These are phyloP conservation scores for Zizania latifolia DNA, from an alignment of 176 grass and related monocot species.

Conservation along the genomic window DNA sequence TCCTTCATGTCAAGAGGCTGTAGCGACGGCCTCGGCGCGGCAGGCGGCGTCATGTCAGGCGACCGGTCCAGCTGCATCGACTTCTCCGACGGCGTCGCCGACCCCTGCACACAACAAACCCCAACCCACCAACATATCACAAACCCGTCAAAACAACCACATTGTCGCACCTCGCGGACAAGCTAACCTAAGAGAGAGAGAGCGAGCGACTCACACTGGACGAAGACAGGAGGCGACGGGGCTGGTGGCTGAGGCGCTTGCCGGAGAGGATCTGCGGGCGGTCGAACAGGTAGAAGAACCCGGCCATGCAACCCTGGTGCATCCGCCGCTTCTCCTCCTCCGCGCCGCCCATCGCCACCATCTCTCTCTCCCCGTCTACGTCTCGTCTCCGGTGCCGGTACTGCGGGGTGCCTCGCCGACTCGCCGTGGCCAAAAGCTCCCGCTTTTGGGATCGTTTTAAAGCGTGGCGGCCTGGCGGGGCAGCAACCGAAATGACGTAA, in stretches of 20 bases:
- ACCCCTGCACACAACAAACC: conserved; percentile 38
- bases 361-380: not conserved
- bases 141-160: not conserved
- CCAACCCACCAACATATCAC: not conserved
- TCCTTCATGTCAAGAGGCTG: conserved; percentile 34
- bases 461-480: conserved; percentile 38
- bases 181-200: too few species aligned
- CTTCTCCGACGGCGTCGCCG: conserved; percentile 74
- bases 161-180: too few species aligned
- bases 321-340: conserved; percentile 54
- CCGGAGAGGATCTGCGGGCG: conserved; percentile 54
- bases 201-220: conserved; percentile 10
- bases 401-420: not conserved
- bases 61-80: conserved; percentile 50
- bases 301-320: conserved; percentile 76
- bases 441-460: conserved; percentile 62
- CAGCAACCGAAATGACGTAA: not conserved
- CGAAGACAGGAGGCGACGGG: conserved; percentile 33
- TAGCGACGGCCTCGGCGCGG: conserved; percentile 43
- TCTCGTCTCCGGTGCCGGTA: not conserved
- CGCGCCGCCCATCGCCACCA: conserved; percentile 28
- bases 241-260: conserved; percentile 25
- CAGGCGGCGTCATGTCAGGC: conserved; percentile 42
- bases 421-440: conserved; percentile 3
- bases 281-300: conserved; percentile 84